phyloP scores from a whole-genome alignment of 495 filamentous ascomycete genomes.

The Daldinia vernicosa region DNA sequence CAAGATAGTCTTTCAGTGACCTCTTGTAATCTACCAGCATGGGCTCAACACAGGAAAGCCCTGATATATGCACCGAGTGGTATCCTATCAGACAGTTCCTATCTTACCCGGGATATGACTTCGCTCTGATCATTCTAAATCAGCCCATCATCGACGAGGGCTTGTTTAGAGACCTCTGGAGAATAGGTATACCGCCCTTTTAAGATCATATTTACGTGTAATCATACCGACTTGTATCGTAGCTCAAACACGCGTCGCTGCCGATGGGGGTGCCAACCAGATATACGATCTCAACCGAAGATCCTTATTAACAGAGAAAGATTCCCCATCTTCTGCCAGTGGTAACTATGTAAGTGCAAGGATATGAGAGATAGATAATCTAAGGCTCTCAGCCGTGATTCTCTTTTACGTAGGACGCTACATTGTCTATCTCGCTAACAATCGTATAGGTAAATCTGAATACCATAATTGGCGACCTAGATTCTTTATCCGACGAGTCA shows the following conservation, averaged over 20 bases:
- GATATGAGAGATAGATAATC: neutral
- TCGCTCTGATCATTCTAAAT: conserved; percentile 74
- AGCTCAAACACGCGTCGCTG: conserved; percentile 74
- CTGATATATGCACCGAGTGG: conserved; percentile 34
- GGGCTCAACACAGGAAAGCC: conserved; percentile 7
- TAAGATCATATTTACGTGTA: neutral
- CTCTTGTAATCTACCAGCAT: conserved; percentile 9
- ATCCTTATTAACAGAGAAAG: neutral
- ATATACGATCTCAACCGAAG: conserved; percentile 66
- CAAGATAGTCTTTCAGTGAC: neutral
- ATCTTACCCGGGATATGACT: conserved; percentile 43
- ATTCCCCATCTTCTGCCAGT: neutral
- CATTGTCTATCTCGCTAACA: conserved; percentile 17
- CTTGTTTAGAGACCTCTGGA: conserved; percentile 62
- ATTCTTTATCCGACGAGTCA: conserved; percentile 73
- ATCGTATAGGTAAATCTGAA: conserved; percentile 63
- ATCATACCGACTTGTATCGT: conserved; percentile 21
- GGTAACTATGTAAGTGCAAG: neutral
- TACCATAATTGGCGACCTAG: conserved; percentile 85
- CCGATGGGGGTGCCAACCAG: conserved; percentile 90
- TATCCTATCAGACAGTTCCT: conserved; percentile 44
- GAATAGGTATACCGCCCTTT: conserved; percentile 60
- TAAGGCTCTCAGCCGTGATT: too few species aligned
- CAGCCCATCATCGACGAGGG: conserved; percentile 68
- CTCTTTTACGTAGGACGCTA: too few species aligned